Base-by-base conservation (phyloP, 192 early-diverging fungal species). In the Podila epigama region DNA sequence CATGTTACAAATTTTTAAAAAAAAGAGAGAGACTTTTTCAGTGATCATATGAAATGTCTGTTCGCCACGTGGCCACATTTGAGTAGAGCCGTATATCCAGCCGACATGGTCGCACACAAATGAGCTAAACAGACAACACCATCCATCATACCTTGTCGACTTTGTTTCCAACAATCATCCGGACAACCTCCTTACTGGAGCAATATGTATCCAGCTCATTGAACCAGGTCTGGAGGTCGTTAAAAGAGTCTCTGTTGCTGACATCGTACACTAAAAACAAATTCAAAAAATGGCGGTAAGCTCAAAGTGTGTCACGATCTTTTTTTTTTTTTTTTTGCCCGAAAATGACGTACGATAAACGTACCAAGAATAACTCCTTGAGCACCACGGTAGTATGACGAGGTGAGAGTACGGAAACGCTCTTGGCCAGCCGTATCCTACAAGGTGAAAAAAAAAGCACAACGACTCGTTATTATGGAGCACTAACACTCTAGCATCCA, bases 371-470 rank as follows among this genome's bases (percentile, higher is more conserved):
- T 97, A 1, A 99, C 97, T 13, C 97, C 98, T 68, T 98, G 96
- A 6, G 96, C 98, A 32, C 96, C 97, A 37, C 97, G 89, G 70
- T 99, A 99, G 80, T 98, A 99, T 31, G 93, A 93, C 20, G 95
- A 97, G 25, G 98, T 99, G 56, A 99, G 82, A 1, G 98, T 98
- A 44, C 98, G 80, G 83, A 98, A 99, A 33, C 98, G 89, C 82
- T 99, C 98, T 80, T 99, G 98, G 40, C 98, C 98, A 12, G 98
- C 98, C 2, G 98, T 99, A 77, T 99, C 98, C 97, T 95, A 84
- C 25, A 25, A 15, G 31, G 13, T 35, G 27, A 20, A 10, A 22
- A 22, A 29, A 12, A 12, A 62, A 39, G 33, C 15, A 32, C 5
- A 5, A 32, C 33, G n/a, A n/a, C n/a, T n/a, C n/a, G n/a, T n/a